Conservation (phyloP, 805 yeast species). For the Suhomyces pyralidae region DNA sequence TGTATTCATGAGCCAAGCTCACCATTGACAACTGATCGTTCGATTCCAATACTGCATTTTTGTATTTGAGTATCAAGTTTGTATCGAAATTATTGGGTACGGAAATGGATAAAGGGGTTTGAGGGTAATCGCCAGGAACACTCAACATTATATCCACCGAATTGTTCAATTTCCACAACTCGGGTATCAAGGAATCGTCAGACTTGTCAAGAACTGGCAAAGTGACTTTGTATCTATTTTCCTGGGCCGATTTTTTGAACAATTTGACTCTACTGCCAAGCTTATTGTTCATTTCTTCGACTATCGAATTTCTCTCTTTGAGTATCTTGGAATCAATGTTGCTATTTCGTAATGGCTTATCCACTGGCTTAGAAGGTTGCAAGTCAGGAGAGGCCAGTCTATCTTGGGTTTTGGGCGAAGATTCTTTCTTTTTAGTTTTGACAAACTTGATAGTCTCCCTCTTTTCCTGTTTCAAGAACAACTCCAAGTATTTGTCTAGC, state of each 20-base stretch:
- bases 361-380: background rate
- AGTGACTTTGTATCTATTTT: slow-evolving; percentile 29
- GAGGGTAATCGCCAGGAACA: slow-evolving; percentile 35
- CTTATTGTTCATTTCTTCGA: slow-evolving; percentile 28
- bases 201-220: slow-evolving; percentile 24
- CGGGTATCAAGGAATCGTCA: slow-evolving; percentile 17
- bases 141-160: slow-evolving; percentile 29
- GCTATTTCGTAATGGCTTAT: background rate
- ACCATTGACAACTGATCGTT: slow-evolving; percentile 12
- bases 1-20: slow-evolving; percentile 18
- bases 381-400: background rate
- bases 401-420: background rate
- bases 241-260: slow-evolving; percentile 14
- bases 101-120: slow-evolving; percentile 16
- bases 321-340: background rate
- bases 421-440: slow-evolving; percentile 18
- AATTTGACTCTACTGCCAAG: slow-evolving; percentile 16
- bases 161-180: slow-evolving; percentile 25
- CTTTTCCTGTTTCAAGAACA: slow-evolving; percentile 56
- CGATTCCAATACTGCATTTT: slow-evolving; percentile 8
- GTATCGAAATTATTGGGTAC: slow-evolving; percentile 31
- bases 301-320: slow-evolving; percentile 13
- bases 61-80: slow-evolving; percentile 25
- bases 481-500: slow-evolving; percentile 57
- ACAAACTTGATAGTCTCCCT: slow-evolving; percentile 62